Conservation (phyloP, 306 rosid genomes). For the Cicer bijugum region DNA sequence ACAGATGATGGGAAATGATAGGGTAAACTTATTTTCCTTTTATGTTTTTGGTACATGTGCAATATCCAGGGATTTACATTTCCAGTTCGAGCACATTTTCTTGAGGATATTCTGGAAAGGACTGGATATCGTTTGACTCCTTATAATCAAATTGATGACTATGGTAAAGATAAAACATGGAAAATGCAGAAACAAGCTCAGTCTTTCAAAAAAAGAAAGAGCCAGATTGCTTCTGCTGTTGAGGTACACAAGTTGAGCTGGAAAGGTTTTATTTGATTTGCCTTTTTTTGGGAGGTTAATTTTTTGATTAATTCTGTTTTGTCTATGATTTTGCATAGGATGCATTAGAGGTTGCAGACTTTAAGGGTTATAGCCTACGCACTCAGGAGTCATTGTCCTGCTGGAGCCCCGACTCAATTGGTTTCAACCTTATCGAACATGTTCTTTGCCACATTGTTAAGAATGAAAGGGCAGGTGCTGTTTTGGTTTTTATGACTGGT, state of each 20-base stretch:
- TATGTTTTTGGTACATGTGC: constrained; percentile 23
- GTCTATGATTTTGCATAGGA: constrained; percentile 58
- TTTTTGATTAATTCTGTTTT: constrained; percentile 37
- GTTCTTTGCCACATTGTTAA: constrained; percentile 80
- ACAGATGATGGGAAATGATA: constrained; percentile 4
- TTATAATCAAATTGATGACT: constrained; percentile 89
- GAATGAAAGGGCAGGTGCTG: constrained; percentile 79
- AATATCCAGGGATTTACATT: constrained; percentile 82
- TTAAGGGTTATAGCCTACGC: constrained; percentile 63
- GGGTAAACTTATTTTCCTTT: constrained; percentile 38
- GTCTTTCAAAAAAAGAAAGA: constrained; percentile 76
- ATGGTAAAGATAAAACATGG: constrained; percentile 91
- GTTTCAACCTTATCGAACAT: constrained; percentile 85
- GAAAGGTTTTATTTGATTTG: background rate
- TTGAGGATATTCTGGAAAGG: constrained; percentile 81
- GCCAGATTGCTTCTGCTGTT: constrained; percentile 86
- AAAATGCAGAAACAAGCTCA: constrained; percentile 89
- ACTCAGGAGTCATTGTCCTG: constrained; percentile 78
- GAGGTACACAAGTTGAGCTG: constrained; percentile 59
- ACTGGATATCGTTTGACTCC: constrained; percentile 74
- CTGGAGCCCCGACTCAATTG: constrained; percentile 90
- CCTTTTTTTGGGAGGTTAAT: background rate
- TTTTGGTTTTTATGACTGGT: constrained; percentile 97
- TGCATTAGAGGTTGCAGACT: constrained; percentile 73
- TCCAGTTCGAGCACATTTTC: constrained; percentile 82